Base-by-base conservation (phyloP, 371 early-diverging fungal species). In the Rhizopus stolonifer region DNA sequence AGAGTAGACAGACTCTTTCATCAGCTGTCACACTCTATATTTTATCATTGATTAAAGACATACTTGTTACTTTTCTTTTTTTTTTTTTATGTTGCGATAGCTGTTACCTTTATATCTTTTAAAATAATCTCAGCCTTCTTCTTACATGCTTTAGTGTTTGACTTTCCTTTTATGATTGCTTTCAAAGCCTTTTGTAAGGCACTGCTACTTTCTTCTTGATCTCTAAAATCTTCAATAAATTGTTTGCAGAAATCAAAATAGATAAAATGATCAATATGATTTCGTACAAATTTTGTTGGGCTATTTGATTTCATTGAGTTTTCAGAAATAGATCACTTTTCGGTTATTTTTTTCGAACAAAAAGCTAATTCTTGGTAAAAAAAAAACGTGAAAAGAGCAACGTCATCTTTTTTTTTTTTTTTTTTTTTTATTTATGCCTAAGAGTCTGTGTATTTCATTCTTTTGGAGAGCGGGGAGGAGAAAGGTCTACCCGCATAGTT, bases 11-110 rank as follows among this genome's bases (percentile, higher is more conserved):
- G 39, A 38, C 39, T 38, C 39, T 38, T 38, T 13, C 15, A 38
- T 38, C 39, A 15, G 15, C 14, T 10, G 39, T 38, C 18, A 38
- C 18, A 13, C 14, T 18, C 39, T 38, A 38, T 38, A 38, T 38
- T 38, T 38, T 38, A 38, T 15, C 39, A 38, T 38, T 13, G 39
- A 38, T 38, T 38, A 38, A 38, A 13, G 39, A 38, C 39, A 29
- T 10, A 29, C 10, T 29, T 18, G 4, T 15, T 38, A 7, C 14
- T 38, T 38, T 38, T 38, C 15, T 38, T 15, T 38, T 38, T 38
- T 38, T 38, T 38, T 38, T 38, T 38, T 10, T 38, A 38, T 38
- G 15, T 38, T 38, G 39, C 39, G 5, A 38, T 38, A 38, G 18
- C 14, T 38, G 15, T 38, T 38, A 38, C 39, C 39, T 38, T 18